A percentile compares a stretch with the other conserved stretches of the same genome.
These are phyloP conservation scores for Lycium ferocissimum DNA, from an alignment of 257 asterid genomes.

Conservation along the genomic window DNA sequence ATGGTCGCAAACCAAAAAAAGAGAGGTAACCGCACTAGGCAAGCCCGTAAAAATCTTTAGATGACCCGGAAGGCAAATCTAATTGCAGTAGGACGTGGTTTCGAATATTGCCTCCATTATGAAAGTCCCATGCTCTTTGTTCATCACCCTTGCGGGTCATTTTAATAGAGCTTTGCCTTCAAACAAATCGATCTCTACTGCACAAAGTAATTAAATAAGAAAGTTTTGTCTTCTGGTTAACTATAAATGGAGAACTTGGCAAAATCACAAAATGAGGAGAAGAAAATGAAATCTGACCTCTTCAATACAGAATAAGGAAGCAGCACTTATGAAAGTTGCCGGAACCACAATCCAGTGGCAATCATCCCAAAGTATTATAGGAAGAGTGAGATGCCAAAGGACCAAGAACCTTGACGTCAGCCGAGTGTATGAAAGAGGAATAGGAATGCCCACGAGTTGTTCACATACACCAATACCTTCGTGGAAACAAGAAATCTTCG, in stretches of 20 bases:
- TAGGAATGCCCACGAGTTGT: slow-evolving; percentile 83
- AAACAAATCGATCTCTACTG: neutral
- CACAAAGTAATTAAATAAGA: neutral
- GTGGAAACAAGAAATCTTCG: slow-evolving; percentile 83
- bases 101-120: too few relatives aligned
- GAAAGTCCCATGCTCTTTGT: too few relatives aligned
- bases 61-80: too few relatives aligned
- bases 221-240: neutral
- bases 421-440: slow-evolving; percentile 94
- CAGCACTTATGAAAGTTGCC: slow-evolving; percentile 95
- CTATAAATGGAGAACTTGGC: neutral
- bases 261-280: neutral
- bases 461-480: slow-evolving; percentile 88
- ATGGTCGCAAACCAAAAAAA: too few relatives aligned
- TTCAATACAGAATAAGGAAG: slow-evolving; percentile 92
- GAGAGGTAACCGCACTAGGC: too few relatives aligned
- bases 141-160: too few relatives aligned
- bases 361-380: slow-evolving; percentile 94
- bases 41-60: too few relatives aligned
- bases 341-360: slow-evolving; percentile 98
- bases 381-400: slow-evolving; percentile 99
- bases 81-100: too few relatives aligned
- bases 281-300: slow-evolving; percentile 55
- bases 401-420: slow-evolving; percentile 91
- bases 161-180: neutral